Percentiles rank a stretch among this genome's conserved stretches.
These are phyloP conservation scores for Hydnum rufescens DNA, from an alignment of 768 basidiomycete species.

Conservation along the genomic window DNA sequence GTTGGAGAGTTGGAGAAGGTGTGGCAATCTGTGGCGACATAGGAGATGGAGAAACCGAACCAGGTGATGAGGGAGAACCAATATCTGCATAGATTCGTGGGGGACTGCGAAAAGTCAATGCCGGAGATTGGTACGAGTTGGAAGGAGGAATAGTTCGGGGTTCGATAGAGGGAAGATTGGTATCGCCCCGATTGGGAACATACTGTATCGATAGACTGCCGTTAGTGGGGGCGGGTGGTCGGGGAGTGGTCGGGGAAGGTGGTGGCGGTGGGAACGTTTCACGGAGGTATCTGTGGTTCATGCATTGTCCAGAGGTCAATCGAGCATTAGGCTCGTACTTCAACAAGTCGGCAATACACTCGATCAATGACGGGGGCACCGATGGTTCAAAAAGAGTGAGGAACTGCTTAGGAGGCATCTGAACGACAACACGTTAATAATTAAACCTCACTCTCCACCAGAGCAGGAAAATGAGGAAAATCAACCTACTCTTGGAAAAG, in stretches of 20 bases:
- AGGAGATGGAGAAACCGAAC: background rate
- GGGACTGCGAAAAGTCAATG: background rate
- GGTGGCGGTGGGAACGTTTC: constrained; percentile 30
- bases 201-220: background rate
- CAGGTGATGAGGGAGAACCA: background rate
- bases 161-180: background rate
- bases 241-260: background rate
- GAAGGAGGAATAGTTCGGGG: background rate
- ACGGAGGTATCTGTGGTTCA: constrained; percentile 74
- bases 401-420: constrained; percentile 22
- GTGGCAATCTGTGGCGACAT: background rate
- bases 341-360: constrained; percentile 81
- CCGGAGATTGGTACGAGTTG: background rate
- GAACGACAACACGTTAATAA: background rate
- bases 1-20: background rate
- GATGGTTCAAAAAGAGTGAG: constrained; percentile 56
- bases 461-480: constrained; percentile 15
- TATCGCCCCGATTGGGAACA: constrained; percentile 2
- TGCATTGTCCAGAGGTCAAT: constrained; percentile 68
- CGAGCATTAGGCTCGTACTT: constrained; percentile 80
- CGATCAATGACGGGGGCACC: constrained; percentile 62
- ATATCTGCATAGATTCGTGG: background rate
- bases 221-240: background rate
- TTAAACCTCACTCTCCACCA: background rate
- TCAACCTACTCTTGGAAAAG: constrained; percentile 59